Evolutionary conservation across 345 rosid genomes (phyloP).

Genomic region (Salix brachista): DNA sequence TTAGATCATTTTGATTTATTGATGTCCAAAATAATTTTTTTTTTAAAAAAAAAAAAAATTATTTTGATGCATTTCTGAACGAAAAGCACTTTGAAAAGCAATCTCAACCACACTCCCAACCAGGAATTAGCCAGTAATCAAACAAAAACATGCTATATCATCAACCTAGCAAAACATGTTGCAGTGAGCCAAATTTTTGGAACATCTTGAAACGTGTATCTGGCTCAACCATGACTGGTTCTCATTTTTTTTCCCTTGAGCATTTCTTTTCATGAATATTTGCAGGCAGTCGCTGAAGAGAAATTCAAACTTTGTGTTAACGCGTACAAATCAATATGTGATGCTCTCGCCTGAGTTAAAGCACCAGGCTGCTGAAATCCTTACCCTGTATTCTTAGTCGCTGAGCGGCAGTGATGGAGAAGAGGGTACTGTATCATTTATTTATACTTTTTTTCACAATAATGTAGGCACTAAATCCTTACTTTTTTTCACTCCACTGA

Average conservation of each 20-base stretch:
- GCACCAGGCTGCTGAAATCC: not conserved
- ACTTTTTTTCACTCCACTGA: not conserved
- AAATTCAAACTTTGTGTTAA: constrained; percentile 71
- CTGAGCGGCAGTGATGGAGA: not conserved
- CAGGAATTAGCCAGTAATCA: not conserved
- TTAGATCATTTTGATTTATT: too few relatives aligned
- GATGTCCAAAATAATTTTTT: too few relatives aligned
- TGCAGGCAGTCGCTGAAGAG: constrained; percentile 78
- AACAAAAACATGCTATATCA: not conserved
- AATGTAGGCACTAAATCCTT: not conserved
- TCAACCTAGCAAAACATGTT: not conserved
- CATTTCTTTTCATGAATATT: not conserved
- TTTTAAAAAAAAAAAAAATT: too few relatives aligned
- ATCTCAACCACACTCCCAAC: too few relatives aligned
- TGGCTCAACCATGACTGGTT: not conserved
- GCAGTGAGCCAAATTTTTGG: not conserved
- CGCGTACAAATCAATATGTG: constrained; percentile 75
- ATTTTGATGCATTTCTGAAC: too few relatives aligned
- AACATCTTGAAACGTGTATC: not conserved
- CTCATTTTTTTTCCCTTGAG: not conserved
- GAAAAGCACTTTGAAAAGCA: too few relatives aligned
- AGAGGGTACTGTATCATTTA: not conserved
- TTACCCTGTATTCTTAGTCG: not conserved
- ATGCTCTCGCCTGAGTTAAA: constrained; percentile 39
- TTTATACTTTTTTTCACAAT: not conserved